These are phyloP conservation scores for Blastobotrys terrestris DNA, from an alignment of 805 yeast species.

Conservation along the genomic window DNA sequence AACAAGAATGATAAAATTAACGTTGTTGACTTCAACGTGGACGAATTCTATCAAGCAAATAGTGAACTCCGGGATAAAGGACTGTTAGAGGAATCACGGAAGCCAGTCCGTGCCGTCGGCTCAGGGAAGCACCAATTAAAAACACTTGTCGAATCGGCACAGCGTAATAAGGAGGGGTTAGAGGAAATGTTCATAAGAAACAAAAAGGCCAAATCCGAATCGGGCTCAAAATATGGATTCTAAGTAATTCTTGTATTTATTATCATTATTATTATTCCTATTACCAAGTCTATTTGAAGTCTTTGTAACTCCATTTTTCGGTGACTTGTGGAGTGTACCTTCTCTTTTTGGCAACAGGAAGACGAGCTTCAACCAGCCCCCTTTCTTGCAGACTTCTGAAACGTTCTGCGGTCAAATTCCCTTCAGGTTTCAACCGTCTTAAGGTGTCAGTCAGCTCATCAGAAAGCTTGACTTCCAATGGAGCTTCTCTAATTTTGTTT, in stretches of 20 bases:
- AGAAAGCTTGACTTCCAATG: constrained; percentile 71
- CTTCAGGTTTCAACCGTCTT: constrained; percentile 84
- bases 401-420: constrained; percentile 75
- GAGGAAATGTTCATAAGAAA: constrained; percentile 28
- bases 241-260: constrained; percentile 1
- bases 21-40: constrained; percentile 34
- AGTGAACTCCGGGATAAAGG: constrained; percentile 30
- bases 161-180: constrained; percentile 28
- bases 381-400: constrained; percentile 74
- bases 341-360: constrained; percentile 57
- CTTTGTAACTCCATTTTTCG: constrained; percentile 92
- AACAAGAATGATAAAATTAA: constrained; percentile 18
- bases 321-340: constrained; percentile 69
- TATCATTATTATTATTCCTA: neutral
- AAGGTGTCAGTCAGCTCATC: constrained; percentile 84
- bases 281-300: constrained; percentile 38
- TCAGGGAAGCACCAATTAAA: constrained; percentile 32
- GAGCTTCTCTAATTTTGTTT: constrained; percentile 41
- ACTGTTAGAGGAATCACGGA: constrained; percentile 25
- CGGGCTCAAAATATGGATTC: constrained; percentile 7
- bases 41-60: constrained; percentile 35
- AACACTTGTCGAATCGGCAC: constrained; percentile 27
- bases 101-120: constrained; percentile 27
- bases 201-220: constrained; percentile 22
- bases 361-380: constrained; percentile 83